Evolutionary conservation across 1,284 basidiomycete species (phyloP).

Genomic region (Lentinula novae-zelandiae): DNA sequence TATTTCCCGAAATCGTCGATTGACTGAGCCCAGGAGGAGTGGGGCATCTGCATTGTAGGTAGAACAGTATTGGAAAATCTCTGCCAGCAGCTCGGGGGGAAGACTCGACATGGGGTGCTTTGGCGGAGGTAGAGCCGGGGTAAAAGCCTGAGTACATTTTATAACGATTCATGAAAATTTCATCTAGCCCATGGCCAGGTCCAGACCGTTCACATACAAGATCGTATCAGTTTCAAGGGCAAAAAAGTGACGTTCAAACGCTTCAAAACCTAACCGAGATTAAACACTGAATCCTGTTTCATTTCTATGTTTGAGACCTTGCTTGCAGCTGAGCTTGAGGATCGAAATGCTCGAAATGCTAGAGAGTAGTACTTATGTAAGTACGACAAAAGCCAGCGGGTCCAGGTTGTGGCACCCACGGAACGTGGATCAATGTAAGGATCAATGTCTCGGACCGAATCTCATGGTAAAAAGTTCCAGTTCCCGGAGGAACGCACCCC

Average conservation of each 20-base stretch:
- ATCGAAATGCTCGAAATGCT: not conserved
- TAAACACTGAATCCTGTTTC: not conserved
- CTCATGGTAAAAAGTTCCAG: too few species aligned
- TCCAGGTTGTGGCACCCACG: too few species aligned
- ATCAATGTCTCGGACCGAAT: not conserved
- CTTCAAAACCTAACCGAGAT: not conserved
- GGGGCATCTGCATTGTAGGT: slow-evolving; percentile 15
- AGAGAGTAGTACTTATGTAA: not conserved
- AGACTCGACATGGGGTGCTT: slow-evolving; percentile 4
- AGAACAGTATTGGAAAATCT: slow-evolving; percentile 12
- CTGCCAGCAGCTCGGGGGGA: slow-evolving; percentile 13
- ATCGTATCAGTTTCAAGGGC: not conserved
- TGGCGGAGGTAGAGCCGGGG: not conserved
- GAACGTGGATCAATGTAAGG: too few species aligned
- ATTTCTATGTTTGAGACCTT: not conserved
- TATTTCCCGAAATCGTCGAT: slow-evolving; percentile 4
- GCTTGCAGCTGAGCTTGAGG: not conserved
- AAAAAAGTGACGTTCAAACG: not conserved
- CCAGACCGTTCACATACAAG: slow-evolving; percentile 2
- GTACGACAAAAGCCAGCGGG: too few species aligned
- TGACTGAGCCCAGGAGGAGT: slow-evolving; percentile 11
- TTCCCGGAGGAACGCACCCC: too few species aligned
- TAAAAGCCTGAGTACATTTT: not conserved
- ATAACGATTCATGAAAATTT: not conserved
- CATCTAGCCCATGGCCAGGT: not conserved